phyloP scores from a whole-genome alignment of 2,329 filamentous ascomycete species.

The Alternaria rosae region DNA sequence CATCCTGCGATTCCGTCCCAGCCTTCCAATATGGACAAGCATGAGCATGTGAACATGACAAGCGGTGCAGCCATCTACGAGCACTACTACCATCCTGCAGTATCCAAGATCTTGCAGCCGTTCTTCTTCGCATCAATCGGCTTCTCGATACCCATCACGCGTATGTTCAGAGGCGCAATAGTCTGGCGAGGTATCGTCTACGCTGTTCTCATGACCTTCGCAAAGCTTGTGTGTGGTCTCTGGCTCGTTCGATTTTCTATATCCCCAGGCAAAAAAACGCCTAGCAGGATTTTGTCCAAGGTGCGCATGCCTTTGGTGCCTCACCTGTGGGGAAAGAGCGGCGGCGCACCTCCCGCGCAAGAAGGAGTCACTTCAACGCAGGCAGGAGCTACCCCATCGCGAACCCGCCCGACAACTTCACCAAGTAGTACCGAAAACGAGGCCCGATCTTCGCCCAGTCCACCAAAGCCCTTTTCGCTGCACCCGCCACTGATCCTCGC shows the following conservation, averaged over 20 bases:
- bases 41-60: conserved; percentile 7
- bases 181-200: conserved; percentile 80
- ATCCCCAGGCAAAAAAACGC: conserved; percentile 13
- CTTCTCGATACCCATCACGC: conserved; percentile 77
- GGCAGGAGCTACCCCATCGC: conserved; percentile 2
- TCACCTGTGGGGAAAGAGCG: conserved; percentile 35
- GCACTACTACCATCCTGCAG: conserved; percentile 55
- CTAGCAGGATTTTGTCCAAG: conserved; percentile 15
- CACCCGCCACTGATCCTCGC: conserved; percentile 73
- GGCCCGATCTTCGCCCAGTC: conserved; percentile 22
- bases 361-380: not conserved
- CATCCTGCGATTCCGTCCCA: not conserved
- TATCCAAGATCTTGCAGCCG: conserved; percentile 67
- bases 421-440: conserved; percentile 8
- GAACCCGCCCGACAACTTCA: not conserved
- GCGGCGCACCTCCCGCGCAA: not conserved
- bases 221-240: conserved; percentile 52
- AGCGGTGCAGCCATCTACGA: conserved; percentile 52
- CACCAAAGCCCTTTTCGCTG: conserved; percentile 64
- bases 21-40: not conserved
- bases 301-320: conserved; percentile 30
- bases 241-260: conserved; percentile 51
- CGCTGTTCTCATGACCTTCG: conserved; percentile 71
- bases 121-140: conserved; percentile 80
- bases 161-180: conserved; percentile 69